phyloP scores from a whole-genome alignment of 768 basidiomycete species.

The Hemileccinum impolitum region DNA sequence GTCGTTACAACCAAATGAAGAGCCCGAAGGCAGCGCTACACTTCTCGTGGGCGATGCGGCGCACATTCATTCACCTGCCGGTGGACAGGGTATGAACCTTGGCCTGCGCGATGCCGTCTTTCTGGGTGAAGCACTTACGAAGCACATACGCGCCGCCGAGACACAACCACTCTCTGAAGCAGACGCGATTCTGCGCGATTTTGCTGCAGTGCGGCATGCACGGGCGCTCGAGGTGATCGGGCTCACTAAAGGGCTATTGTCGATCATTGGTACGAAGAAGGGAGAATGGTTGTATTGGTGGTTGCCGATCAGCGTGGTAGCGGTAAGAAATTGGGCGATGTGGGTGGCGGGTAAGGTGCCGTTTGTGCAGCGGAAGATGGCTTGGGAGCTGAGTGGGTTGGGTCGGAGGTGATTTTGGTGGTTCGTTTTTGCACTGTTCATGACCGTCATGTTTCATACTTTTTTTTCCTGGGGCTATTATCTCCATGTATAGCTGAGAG shows the following conservation, averaged over 20 bases:
- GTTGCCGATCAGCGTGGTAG: slow-evolving; percentile 27
- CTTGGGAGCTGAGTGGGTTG: slow-evolving; percentile 28
- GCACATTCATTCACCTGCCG: slow-evolving; percentile 51
- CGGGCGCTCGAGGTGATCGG: slow-evolving; percentile 42
- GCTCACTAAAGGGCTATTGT: slow-evolving; percentile 37
- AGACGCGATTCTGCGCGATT: slow-evolving; percentile 36
- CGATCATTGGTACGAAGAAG: slow-evolving; percentile 19
- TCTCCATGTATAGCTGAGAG: too few relatives aligned
- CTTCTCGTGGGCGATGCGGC: slow-evolving; percentile 47
- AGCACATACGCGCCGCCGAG: slow-evolving; percentile 30
- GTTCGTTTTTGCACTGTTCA: too few relatives aligned
- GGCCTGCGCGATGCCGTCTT: slow-evolving; percentile 51
- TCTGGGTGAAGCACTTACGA: slow-evolving; percentile 40
- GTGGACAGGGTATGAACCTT: slow-evolving; percentile 60
- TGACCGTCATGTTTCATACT: too few relatives aligned
- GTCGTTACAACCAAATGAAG: too few relatives aligned
- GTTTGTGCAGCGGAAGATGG: slow-evolving; percentile 14
- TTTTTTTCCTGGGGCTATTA: too few relatives aligned
- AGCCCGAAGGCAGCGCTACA: slow-evolving; percentile 15
- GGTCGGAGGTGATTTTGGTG: slow-evolving; percentile 16
- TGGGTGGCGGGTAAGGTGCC: slow-evolving; percentile 21
- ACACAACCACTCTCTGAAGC: slow-evolving; percentile 11
- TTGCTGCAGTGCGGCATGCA: slow-evolving; percentile 34
- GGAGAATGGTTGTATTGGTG: slow-evolving; percentile 17
- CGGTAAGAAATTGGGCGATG: slow-evolving; percentile 28